phyloP scores from a whole-genome alignment of 345 rosid genomes.

The Eucalyptus cloeziana region DNA sequence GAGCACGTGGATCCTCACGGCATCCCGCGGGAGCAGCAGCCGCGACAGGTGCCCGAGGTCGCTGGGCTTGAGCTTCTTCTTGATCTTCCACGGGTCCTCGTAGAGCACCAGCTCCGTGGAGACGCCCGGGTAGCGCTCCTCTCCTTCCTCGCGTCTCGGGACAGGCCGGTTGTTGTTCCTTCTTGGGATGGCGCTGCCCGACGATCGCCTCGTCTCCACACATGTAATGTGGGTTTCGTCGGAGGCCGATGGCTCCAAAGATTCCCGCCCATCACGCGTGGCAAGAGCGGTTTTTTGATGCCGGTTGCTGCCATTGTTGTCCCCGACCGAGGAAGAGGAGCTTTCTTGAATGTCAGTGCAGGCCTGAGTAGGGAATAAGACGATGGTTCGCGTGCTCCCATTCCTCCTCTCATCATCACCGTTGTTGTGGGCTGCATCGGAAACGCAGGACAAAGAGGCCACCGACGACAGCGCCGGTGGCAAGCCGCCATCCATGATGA shows the following conservation, averaged over 20 bases:
- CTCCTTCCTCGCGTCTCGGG: neutral
- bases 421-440: neutral
- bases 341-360: neutral
- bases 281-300: neutral
- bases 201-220: neutral
- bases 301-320: neutral
- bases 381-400: neutral
- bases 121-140: neutral
- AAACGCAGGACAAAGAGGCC: neutral
- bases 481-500: neutral
- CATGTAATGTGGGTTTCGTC: neutral
- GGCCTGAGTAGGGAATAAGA: neutral
- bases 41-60: neutral
- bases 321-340: neutral
- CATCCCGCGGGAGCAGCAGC: neutral
- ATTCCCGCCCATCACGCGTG: neutral
- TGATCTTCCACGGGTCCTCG: neutral
- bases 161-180: neutral
- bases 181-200: neutral
- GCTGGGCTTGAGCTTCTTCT: neutral
- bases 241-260: neutral
- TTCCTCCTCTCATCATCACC: neutral
- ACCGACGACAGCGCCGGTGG: fast-evolving
- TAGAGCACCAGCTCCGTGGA: neutral
- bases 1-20: neutral